Evolutionary conservation across 2,329 filamentous ascomycete species (phyloP).

Genomic region (Aspergillus sergii): DNA sequence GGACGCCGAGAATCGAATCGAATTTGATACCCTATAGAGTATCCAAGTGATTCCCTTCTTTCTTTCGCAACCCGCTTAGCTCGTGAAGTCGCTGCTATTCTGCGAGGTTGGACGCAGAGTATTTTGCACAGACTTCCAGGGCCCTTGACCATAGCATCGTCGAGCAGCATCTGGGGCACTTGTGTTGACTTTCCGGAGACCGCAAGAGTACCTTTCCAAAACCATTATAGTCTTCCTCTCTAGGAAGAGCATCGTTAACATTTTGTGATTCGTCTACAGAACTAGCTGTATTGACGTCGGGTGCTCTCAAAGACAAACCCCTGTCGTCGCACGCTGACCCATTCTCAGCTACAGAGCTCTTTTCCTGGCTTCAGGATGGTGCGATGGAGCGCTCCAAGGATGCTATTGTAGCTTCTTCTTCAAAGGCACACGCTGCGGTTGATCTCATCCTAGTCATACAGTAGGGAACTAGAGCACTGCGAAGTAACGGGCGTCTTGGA

Average conservation of each 20-base stretch:
- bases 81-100: slow-evolving; percentile 52
- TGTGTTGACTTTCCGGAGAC: slow-evolving; percentile 52
- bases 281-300: background rate
- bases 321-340: background rate
- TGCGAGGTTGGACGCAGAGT: slow-evolving; percentile 54
- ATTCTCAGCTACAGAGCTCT: background rate
- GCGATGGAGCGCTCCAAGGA: background rate
- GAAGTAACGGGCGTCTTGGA: too few species aligned
- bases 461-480: background rate
- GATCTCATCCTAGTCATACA: background rate
- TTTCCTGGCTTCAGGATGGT: background rate
- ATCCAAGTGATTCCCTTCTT: slow-evolving; percentile 43
- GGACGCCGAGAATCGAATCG: slow-evolving; percentile 45
- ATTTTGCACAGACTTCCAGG: slow-evolving; percentile 50
- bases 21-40: slow-evolving; percentile 51
- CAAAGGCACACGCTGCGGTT: background rate
- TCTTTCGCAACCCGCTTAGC: slow-evolving; percentile 52
- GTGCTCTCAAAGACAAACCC: background rate
- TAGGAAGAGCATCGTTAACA: background rate
- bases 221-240: background rate
- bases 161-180: slow-evolving; percentile 57
- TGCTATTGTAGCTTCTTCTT: too few species aligned
- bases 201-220: background rate
- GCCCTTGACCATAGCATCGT: slow-evolving; percentile 46
- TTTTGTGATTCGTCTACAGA: background rate